Evolutionary conservation across 108 stramenopile genomes (phyloP).

Genomic region (Cyclotella distinguenda): DNA sequence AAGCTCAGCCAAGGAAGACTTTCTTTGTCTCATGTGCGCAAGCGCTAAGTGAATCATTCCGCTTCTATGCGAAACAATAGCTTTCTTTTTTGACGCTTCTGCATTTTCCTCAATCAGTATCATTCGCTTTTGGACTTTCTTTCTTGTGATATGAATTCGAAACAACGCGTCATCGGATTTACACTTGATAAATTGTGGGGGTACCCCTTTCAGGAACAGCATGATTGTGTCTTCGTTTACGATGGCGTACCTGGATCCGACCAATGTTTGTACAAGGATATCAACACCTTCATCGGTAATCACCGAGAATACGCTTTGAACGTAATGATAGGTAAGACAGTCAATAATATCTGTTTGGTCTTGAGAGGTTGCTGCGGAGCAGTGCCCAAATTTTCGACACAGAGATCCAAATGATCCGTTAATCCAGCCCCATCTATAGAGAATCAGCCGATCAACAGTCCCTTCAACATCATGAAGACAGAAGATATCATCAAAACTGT

Average conservation of each 20-base stretch:
- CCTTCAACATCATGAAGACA: neutral
- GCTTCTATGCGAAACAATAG: slow-evolving; percentile 16
- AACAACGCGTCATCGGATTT: slow-evolving; percentile 31
- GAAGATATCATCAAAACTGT: slow-evolving; percentile 7
- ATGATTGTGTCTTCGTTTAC: slow-evolving; percentile 26
- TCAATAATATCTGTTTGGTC: neutral
- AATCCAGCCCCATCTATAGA: slow-evolving; percentile 18
- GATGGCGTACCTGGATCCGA: slow-evolving; percentile 21
- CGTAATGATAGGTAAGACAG: neutral
- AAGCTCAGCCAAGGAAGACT: slow-evolving; percentile 31
- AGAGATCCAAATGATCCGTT: slow-evolving; percentile 18
- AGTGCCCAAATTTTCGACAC: slow-evolving; percentile 13
- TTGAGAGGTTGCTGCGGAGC: neutral
- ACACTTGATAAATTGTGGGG: slow-evolving; percentile 9
- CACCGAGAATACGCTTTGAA: slow-evolving; percentile 11
- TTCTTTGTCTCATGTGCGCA: slow-evolving; percentile 33
- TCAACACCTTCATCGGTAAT: slow-evolving; percentile 26
- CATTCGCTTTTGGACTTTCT: slow-evolving; percentile 18
- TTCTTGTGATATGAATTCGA: slow-evolving; percentile 35
- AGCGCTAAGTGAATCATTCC: slow-evolving; percentile 12
- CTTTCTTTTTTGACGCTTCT: slow-evolving; percentile 20
- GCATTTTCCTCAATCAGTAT: slow-evolving; percentile 25
- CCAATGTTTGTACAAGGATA: slow-evolving; percentile 24
- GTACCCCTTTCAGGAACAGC: slow-evolving; percentile 27
- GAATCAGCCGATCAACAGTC: slow-evolving; percentile 12